These are phyloP conservation scores for Neofusicoccum parvum DNA, from an alignment of 2,329 filamentous ascomycete species.

Conservation along the genomic window DNA sequence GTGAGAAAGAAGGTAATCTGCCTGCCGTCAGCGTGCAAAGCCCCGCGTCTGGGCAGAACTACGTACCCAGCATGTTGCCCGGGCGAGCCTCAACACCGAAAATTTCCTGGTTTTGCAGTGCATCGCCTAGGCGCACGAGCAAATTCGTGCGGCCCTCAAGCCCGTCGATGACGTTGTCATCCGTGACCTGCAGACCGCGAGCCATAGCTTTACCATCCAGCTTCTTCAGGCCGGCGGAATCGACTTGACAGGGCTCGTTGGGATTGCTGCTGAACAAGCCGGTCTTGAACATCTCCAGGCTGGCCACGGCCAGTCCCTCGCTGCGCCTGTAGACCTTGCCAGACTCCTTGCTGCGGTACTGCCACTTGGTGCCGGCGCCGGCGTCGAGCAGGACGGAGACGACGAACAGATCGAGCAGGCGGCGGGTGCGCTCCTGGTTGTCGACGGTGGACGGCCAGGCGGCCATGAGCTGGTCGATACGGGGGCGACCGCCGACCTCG, in stretches of 20 bases:
- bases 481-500: conserved; percentile 74
- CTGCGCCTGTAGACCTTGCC: conserved; percentile 80
- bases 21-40: conserved; percentile 23
- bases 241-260: conserved; percentile 83
- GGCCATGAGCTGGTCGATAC: conserved; percentile 69
- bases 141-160: conserved; percentile 82
- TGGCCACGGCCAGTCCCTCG: conserved; percentile 80
- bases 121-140: conserved; percentile 72
- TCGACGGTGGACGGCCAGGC: conserved; percentile 72
- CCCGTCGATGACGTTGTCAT: conserved; percentile 79
- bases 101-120: conserved; percentile 76
- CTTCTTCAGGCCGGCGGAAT: conserved; percentile 75
- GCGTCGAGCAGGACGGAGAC: conserved; percentile 83
- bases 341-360: conserved; percentile 88
- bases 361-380: conserved; percentile 87
- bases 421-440: conserved; percentile 71
- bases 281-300: conserved; percentile 89
- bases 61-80: conserved; percentile 88
- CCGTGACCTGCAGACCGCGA: conserved; percentile 80
- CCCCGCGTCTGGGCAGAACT: background rate
- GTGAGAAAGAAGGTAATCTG: conserved; percentile 91
- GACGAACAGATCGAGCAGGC: conserved; percentile 76
- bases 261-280: conserved; percentile 85
- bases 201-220: conserved; percentile 75
- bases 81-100: conserved; percentile 85